A percentile compares a stretch with the other conserved stretches of the same genome.
These are phyloP conservation scores for Sporothrix inflata DNA, from an alignment of 2,329 filamentous ascomycete species.

Conservation along the genomic window DNA sequence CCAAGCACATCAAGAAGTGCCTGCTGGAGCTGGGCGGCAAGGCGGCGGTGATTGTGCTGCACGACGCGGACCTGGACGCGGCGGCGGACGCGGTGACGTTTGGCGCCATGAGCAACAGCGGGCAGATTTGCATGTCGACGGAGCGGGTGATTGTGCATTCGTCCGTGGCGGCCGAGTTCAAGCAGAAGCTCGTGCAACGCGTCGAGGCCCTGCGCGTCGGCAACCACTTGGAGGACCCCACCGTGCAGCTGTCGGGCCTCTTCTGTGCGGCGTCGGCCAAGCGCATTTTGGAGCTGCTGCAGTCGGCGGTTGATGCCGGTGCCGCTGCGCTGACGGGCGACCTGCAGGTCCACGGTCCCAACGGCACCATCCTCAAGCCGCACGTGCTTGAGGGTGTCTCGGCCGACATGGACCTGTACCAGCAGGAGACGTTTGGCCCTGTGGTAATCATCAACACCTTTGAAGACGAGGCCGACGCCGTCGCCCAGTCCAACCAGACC, in stretches of 20 bases:
- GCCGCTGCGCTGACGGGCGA: constrained; percentile 61
- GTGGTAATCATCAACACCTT: constrained; percentile 63
- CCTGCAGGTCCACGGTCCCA: constrained; percentile 39
- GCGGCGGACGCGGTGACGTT: constrained; percentile 62
- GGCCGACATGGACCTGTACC: constrained; percentile 67
- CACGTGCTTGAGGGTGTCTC: constrained; percentile 64
- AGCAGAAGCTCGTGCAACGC: constrained; percentile 21
- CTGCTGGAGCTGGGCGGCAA: constrained; percentile 74
- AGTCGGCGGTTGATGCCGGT: constrained; percentile 60
- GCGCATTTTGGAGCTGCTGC: constrained; percentile 46
- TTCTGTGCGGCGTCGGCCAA: constrained; percentile 35
- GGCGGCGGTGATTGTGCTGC: constrained; percentile 66
- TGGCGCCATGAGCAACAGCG: constrained; percentile 63
- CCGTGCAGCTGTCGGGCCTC: constrained; percentile 38
- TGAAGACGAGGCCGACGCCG: constrained; percentile 63
- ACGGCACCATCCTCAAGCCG: constrained; percentile 56
- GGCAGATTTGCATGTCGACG: constrained; percentile 59
- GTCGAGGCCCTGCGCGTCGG: constrained; percentile 35
- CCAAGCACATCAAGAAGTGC: constrained; percentile 67
- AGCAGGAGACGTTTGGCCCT: constrained; percentile 69
- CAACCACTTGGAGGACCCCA: constrained; percentile 37
- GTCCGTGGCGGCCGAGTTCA: constrained; percentile 33
- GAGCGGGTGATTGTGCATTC: constrained; percentile 42
- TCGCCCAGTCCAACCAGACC: constrained; percentile 69
- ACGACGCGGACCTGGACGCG: constrained; percentile 66